These are phyloP conservation scores for Trametes villosa DNA, from an alignment of 768 basidiomycete species.

Conservation along the genomic window DNA sequence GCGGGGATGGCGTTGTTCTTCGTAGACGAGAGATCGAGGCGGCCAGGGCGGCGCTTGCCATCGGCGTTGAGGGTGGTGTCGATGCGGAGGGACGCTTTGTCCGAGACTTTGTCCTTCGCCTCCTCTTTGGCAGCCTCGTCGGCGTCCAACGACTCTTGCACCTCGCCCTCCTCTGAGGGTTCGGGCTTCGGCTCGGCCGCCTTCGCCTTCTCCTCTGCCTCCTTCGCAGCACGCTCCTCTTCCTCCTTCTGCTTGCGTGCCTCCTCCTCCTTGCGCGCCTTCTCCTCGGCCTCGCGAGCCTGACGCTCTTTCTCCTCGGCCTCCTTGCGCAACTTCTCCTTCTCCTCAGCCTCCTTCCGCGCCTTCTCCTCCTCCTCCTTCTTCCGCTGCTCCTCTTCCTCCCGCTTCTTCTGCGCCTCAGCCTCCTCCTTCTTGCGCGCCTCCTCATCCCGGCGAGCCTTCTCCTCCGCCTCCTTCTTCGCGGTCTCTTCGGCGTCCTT, in stretches of 20 bases:
- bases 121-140: conserved; percentile 38
- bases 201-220: conserved; percentile 43
- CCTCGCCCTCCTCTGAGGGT: conserved; percentile 49
- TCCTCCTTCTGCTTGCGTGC: conserved; percentile 46
- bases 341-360: conserved; percentile 42
- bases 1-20: conserved; percentile 47
- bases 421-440: conserved; percentile 30
- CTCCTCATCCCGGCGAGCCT: conserved; percentile 27
- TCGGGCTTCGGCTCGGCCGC: conserved; percentile 40
- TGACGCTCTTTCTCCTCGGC: conserved; percentile 51
- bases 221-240: conserved; percentile 40
- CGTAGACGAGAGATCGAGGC: conserved; percentile 67
- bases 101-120: conserved; percentile 45
- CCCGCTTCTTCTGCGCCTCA: conserved; percentile 60
- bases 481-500: conserved; percentile 51
- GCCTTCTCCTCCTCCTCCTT: conserved; percentile 41
- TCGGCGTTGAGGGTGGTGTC: conserved; percentile 56
- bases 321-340: conserved; percentile 45
- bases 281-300: conserved; percentile 43
- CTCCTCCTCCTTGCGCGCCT: conserved; percentile 38
- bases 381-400: conserved; percentile 40
- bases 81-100: conserved; percentile 65
- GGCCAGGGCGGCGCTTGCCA: conserved; percentile 66
- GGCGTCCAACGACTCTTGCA: conserved; percentile 39
- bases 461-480: conserved; percentile 46